A percentile compares a stretch with the other conserved stretches of the same genome.
Evolutionary conservation across 768 basidiomycete species (phyloP).

Genomic region (Phlebiopsis flavidoalba): DNA sequence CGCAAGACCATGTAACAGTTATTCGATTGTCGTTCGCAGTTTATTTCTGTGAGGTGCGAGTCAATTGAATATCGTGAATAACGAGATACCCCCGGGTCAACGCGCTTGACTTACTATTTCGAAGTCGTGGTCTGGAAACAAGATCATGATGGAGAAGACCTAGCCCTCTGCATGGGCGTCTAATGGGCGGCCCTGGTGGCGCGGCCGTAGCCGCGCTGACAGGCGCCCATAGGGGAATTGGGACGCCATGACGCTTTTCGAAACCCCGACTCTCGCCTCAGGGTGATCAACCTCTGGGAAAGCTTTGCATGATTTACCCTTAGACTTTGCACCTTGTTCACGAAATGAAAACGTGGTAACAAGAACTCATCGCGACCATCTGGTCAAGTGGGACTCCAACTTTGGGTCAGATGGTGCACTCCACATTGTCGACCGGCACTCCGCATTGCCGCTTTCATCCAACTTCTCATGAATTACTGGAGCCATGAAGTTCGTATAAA

Average conservation of each 20-base stretch:
- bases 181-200: neutral
- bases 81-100: no score
- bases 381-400: no score
- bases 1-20: no score
- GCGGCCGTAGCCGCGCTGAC: no score
- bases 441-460: neutral
- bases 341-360: neutral
- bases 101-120: neutral
- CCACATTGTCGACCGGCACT: neutral
- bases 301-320: neutral
- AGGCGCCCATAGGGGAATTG: no score
- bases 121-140: neutral
- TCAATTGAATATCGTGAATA: no score
- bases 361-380: no score
- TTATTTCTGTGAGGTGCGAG: no score
- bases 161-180: neutral
- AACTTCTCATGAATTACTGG: neutral
- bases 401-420: neutral
- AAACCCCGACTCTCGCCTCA: neutral
- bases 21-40: no score
- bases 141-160: neutral
- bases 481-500: neutral
- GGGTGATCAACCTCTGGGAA: neutral
- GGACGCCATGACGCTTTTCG: no score
- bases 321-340: neutral